phyloP scores from a whole-genome alignment of 2,329 filamentous ascomycete genomes.

The Orbilia quercus region DNA sequence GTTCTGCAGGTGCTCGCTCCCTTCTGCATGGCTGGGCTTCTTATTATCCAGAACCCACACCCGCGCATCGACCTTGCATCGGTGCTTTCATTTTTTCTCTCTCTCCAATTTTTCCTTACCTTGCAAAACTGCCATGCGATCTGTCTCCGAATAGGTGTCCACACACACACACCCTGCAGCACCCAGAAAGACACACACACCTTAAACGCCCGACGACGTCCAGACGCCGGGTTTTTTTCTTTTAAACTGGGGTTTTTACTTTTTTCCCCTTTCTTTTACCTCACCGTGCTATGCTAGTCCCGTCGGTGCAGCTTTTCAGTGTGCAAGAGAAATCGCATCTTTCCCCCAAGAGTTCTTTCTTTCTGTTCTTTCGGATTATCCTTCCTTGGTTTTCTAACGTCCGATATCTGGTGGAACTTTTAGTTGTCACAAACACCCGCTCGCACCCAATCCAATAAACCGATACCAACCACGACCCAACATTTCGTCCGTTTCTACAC shows the following conservation, averaged over 20 bases:
- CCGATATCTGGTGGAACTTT: conserved; percentile 33
- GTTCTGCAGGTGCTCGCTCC: conserved; percentile 41
- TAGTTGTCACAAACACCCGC: conserved; percentile 28
- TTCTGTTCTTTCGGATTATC: conserved; percentile 56
- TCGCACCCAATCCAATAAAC: conserved; percentile 26
- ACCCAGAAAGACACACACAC: conserved; percentile 16
- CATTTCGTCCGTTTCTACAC: too few relatives aligned
- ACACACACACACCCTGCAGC: conserved; percentile 42
- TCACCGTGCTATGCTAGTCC: conserved; percentile 4
- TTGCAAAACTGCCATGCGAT: conserved; percentile 35
- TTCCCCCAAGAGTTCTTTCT: conserved; percentile 3
- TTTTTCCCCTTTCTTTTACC: conserved; percentile 22
- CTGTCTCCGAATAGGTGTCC: conserved; percentile 40
- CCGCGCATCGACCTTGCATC: conserved; percentile 11
- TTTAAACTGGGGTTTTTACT: conserved; percentile 41
- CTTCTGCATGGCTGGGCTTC: conserved; percentile 13
- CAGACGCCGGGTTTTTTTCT: conserved; percentile 35
- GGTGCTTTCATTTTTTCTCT: conserved; percentile 1
- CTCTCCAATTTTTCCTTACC: too few relatives aligned
- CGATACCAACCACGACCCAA: conserved; percentile 3
- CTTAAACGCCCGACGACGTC: conserved; percentile 46
- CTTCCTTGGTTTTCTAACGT: conserved; percentile 39
- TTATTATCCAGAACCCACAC: conserved; percentile 32
- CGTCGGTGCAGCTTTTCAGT: conserved; percentile 16
- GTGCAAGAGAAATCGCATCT: conserved; percentile 21